Conservation (phyloP, 139 green algal species). For the Chlamydomonas eustigma region DNA sequence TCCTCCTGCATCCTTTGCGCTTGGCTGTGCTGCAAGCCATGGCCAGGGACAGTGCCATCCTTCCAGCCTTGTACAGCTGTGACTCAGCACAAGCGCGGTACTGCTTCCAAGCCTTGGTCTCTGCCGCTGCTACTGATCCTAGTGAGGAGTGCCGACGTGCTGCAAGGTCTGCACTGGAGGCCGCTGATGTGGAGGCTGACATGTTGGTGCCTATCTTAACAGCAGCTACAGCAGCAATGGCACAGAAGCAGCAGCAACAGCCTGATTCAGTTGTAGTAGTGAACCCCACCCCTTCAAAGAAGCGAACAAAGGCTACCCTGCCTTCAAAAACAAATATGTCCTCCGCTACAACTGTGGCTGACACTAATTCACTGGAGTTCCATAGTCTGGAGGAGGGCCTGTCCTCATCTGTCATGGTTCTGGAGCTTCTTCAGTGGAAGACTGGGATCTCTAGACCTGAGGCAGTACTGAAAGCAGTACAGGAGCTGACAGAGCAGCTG, state of each 20-base stretch:
- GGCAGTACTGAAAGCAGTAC: neutral
- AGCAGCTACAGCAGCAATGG: neutral
- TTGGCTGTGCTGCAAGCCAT: slow-evolving; percentile 1
- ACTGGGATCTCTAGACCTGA: neutral
- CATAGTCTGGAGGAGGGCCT: neutral
- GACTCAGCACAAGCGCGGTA: neutral
- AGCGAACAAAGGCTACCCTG: neutral
- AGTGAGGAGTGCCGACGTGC: neutral
- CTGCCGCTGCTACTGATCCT: neutral
- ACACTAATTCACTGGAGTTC: neutral
- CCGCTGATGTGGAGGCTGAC: neutral
- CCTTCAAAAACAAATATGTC: neutral
- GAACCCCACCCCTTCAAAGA: neutral
- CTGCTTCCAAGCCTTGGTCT: neutral
- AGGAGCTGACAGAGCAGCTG: neutral
- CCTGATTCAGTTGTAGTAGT: neutral
- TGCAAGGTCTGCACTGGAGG: neutral
- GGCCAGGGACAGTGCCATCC: neutral
- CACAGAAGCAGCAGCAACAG: no score
- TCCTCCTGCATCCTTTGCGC: neutral
- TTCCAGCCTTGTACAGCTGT: neutral
- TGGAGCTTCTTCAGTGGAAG: slow-evolving; percentile 23
- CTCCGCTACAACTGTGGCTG: neutral
- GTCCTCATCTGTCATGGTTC: neutral
- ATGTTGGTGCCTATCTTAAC: slow-evolving; percentile 1